Evolutionary conservation across 371 early-diverging fungal species (phyloP), one percentile per base, ranked within the genome.

Genomic region (Blakeslea trispora): DNA sequence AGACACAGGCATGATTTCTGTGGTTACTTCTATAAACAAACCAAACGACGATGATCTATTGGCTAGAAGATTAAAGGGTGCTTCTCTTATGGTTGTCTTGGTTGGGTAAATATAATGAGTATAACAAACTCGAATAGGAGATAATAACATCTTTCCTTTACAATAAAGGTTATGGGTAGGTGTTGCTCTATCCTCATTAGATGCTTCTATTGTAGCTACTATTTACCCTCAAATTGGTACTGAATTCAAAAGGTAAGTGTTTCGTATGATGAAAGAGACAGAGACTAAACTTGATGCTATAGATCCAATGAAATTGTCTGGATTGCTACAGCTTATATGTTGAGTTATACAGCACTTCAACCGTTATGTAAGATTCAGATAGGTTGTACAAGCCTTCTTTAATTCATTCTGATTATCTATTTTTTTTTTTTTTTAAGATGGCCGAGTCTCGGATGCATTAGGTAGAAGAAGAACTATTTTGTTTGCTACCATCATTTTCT

Each of bases 151-250:
- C 32, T 11, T 5, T 45, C n/a, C n/a, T n/a, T n/a, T n/a, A n/a
- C n/a, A n/a, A n/a, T n/a, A n/a, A n/a, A 61, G 62, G n/a, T 35
- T 61, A n/a, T 61, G 62, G 62, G 57, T 74, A 6, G 76, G 76
- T 59, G 72, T 79, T n/a, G 87, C 87, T 53, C 76, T 93, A 53
- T 79, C 88, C 4, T 84, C 88, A 35, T 69, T 92, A 35, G 92
- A 92, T 70, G 77, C 83, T 45, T 92, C 91, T 14, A 88, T 92
- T 55, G 84, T 95, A 7, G 84, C 93, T 11, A 91, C 88, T 19
- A 85, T 90, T 22, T 78, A 91, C 24, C 85, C 90, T 31, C 81
- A 79, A 17, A 92, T 95, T 49, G 83, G 89, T 11, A 77, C 72
- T 10, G 91, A 91, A 31, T 92, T 92, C 64, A 75, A 87, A 63